phyloP scores from a whole-genome alignment of 176 grass and related monocot genomes.

The Luzula sylvatica region DNA sequence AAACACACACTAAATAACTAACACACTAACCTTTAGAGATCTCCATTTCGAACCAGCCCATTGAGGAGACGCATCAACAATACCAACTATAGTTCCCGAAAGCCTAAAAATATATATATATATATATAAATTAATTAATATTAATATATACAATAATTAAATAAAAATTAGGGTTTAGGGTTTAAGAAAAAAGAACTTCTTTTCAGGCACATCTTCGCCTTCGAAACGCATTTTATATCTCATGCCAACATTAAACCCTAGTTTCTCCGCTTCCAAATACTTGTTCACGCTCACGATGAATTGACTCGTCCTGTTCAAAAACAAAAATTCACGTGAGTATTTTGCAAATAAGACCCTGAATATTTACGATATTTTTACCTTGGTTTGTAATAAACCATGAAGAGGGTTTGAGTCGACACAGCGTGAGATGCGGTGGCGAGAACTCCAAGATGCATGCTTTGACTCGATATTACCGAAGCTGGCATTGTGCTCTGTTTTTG shows the following conservation, averaged over 20 bases:
- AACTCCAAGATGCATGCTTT: conserved; percentile 95
- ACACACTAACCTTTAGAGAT: conserved; percentile 47
- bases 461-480: conserved; percentile 84
- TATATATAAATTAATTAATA: background rate
- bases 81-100: conserved; percentile 70
- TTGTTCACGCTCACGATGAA: conserved; percentile 49
- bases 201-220: conserved; percentile 43
- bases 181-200: conserved; percentile 23
- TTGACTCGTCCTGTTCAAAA: conserved; percentile 46
- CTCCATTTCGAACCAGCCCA: conserved; percentile 76
- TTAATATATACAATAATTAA: background rate
- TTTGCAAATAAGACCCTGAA: background rate
- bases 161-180: background rate
- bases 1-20: background rate
- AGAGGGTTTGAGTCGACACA: conserved; percentile 54
- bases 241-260: conserved; percentile 25
- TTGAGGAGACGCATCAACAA: conserved; percentile 45
- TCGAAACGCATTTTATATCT: conserved; percentile 53
- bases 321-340: conserved; percentile 15
- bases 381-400: conserved; percentile 88
- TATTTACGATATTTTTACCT: conserved; percentile 33
- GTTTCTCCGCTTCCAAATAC: conserved; percentile 38
- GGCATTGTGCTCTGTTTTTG: conserved; percentile 70
- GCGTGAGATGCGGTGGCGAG: conserved; percentile 89
- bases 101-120: conserved; percentile 36